Evolutionary conservation across 202 grass and related monocot species (phyloP).

Genomic region (Setaria italica): DNA sequence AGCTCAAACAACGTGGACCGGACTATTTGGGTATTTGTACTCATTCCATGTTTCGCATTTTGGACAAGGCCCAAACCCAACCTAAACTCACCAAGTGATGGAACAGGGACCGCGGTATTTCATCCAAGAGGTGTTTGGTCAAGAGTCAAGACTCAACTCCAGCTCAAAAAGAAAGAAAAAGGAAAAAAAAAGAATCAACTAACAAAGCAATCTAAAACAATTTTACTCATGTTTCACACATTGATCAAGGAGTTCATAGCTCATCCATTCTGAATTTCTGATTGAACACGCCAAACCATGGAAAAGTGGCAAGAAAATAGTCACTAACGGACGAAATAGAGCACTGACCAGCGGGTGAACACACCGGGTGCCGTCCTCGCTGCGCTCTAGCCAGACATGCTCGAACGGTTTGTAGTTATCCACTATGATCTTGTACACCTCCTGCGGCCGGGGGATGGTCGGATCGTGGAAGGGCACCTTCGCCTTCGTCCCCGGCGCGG

Average conservation of each 20-base stretch:
- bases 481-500: slow-evolving; percentile 42
- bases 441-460: slow-evolving; percentile 79
- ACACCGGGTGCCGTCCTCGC: slow-evolving; percentile 59
- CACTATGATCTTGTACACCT: slow-evolving; percentile 78
- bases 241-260: neutral
- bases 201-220: neutral
- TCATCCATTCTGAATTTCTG: neutral
- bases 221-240: neutral
- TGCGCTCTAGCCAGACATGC: slow-evolving; percentile 90
- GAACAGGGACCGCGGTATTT: neutral
- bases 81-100: neutral
- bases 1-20: neutral
- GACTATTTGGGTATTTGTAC: slow-evolving; percentile 17
- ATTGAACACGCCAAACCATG: neutral
- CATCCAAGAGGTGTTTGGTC: neutral
- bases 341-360: slow-evolving; percentile 85
- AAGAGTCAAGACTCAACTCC: neutral
- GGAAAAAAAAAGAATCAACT: neutral
- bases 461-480: slow-evolving; percentile 80
- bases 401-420: slow-evolving; percentile 90
- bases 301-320: neutral
- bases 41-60: neutral
- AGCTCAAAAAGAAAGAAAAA: too few species aligned
- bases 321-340: neutral
- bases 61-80: neutral